Base-by-base conservation (phyloP, 2,329 filamentous ascomycete genomes). In the Alternaria sp. region DNA sequence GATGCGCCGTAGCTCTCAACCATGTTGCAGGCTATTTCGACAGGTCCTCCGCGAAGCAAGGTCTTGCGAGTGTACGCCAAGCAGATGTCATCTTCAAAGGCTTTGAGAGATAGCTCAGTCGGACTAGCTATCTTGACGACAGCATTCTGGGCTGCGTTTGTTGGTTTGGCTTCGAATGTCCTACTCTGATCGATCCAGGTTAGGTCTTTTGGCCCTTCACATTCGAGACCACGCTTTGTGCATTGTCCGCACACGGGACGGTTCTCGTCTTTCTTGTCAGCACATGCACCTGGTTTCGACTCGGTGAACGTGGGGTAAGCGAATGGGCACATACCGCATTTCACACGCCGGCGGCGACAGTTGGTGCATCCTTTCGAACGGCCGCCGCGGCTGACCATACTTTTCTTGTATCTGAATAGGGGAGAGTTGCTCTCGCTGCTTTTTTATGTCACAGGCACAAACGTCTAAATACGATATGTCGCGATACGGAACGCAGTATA, bases 361-460 rank as follows among this genome's bases (percentile, higher is more conserved):
- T 70, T 64, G 4, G 63, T 48, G 43, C 72, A 75, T 20, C 71
- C 71, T 55, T 67, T 73, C 4, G 72, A 75, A 44, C 72, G 71
- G 10, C 72, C 72, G 41, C 71, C 71, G 55, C 70, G 65, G 43
- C 66, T 72, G 28, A 75, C 72, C 72, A 75, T 75, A 10, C 8
- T 28, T 28, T 2, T 11, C 2, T 25, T 38, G 32, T 40, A 22
- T 9, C 3, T 20, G 11, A 12, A 41, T 28, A 28, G 25, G 25
- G 27, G 14, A 0, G 28, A 14, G 20, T n/a, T 9, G 25, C 34
- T 32, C 36, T 52, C 6, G 12, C 10, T 5, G 22, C 22, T 34
- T 12, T 8, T 18, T 52, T 20, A n/a, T 16, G 11, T n/a, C 22
- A 34, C 30, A 3, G 30, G 32, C 11, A 50, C 16, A 32, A 22